A percentile compares a stretch with the other conserved stretches of the same genome.
phyloP scores from a whole-genome alignment of 1,139 yeast genomes.

The Scheffersomyces segobiensis region DNA sequence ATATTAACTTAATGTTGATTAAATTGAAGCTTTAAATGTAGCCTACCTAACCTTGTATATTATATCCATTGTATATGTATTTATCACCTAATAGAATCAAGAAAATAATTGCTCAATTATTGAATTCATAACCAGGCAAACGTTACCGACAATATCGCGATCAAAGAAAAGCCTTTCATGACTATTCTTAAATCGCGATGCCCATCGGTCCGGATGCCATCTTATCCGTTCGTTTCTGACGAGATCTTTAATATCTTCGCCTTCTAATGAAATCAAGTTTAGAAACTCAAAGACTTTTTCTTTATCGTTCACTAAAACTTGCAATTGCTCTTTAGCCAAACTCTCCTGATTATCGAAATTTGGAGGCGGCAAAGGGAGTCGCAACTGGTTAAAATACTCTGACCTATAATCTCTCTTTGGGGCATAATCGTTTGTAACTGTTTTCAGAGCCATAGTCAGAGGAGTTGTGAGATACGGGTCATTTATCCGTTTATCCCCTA shows the following conservation, averaged over 20 bases:
- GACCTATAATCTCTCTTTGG: conserved; percentile 5
- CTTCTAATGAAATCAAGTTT: conserved; percentile 14
- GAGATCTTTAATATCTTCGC: conserved; percentile 21
- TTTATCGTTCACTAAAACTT: conserved; percentile 22
- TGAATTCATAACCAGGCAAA: conserved; percentile 34
- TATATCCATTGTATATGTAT: background rate
- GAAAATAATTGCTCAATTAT: conserved; percentile 18
- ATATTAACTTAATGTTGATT: no score
- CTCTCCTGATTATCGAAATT: conserved; percentile 10
- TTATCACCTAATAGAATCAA: background rate
- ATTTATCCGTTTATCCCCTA: conserved; percentile 43
- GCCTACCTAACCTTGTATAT: background rate
- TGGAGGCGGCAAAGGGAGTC: conserved; percentile 14
- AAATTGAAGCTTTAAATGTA: background rate
- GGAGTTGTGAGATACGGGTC: conserved; percentile 33
- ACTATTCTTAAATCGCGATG: conserved; percentile 15
- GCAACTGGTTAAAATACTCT: conserved; percentile 11
- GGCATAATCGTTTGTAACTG: conserved; percentile 1
- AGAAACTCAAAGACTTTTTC: conserved; percentile 29
- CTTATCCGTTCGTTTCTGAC: conserved; percentile 53
- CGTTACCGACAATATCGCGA: conserved; percentile 26
- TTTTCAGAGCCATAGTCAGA: conserved; percentile 5
- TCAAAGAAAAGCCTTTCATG: conserved; percentile 15
- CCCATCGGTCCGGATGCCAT: conserved; percentile 74
- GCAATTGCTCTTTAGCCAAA: conserved; percentile 14